Evolutionary conservation across 2,329 filamentous ascomycete species (phyloP).

Genomic region (Fusarium verrucosum): DNA sequence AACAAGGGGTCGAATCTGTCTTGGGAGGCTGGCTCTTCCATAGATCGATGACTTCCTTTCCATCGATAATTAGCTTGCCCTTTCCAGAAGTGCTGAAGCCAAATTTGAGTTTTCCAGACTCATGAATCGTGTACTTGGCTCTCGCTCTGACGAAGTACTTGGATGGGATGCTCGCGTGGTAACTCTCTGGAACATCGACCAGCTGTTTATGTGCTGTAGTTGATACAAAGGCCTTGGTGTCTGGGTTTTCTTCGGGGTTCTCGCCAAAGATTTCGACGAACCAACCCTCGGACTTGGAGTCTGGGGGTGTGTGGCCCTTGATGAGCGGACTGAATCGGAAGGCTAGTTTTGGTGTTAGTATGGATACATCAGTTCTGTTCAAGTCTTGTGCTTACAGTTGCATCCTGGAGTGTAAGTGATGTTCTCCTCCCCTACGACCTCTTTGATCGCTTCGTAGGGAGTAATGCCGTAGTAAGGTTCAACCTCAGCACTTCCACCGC

Average conservation of each 20-base stretch:
- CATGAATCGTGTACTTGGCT: conserved; percentile 10
- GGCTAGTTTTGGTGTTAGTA: background rate
- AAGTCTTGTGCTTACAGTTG: conserved; percentile 10
- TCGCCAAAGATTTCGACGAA: conserved; percentile 29
- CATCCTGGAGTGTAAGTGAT: conserved; percentile 35
- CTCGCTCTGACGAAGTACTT: conserved; percentile 30
- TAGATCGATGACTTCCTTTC: conserved; percentile 46
- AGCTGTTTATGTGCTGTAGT: conserved; percentile 30
- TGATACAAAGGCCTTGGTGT: background rate
- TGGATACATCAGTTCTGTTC: accelerated
- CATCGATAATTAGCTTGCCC: conserved; percentile 48
- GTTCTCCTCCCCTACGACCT: conserved; percentile 34
- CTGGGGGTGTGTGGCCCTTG: conserved; percentile 12
- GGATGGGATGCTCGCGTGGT: conserved; percentile 18
- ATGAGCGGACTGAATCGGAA: conserved; percentile 32
- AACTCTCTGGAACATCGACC: conserved; percentile 32
- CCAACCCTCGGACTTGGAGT: conserved; percentile 18
- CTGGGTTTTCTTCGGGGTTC: background rate
- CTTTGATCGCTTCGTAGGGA: conserved; percentile 46
- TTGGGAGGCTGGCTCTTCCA: conserved; percentile 48
- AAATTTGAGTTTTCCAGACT: conserved; percentile 32
- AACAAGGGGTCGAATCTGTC: conserved; percentile 48
- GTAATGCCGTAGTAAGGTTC: conserved; percentile 49
- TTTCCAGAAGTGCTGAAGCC: conserved; percentile 50
- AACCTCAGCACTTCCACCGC: conserved; percentile 49